A percentile compares a stretch with the other conserved stretches of the same genome.
phyloP scores from a whole-genome alignment of 208 protist genomes.

The Porcisia hertigi region DNA sequence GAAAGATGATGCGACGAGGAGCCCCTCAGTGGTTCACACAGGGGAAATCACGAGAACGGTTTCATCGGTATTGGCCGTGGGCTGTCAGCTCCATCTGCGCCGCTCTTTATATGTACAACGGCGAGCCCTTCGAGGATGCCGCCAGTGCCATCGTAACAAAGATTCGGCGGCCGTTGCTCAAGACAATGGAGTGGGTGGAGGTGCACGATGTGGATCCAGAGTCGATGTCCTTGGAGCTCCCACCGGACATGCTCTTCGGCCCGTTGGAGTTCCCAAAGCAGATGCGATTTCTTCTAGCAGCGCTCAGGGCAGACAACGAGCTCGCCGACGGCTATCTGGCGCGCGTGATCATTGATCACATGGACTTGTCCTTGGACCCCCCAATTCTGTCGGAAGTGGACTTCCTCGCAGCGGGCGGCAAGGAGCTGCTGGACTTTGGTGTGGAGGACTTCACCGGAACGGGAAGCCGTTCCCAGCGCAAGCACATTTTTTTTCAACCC shows the following conservation, averaged over 20 bases:
- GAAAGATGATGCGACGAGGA: constrained; percentile 67
- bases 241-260: constrained; percentile 88
- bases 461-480: constrained; percentile 46
- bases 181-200: constrained; percentile 91
- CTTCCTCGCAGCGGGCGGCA: constrained; percentile 61
- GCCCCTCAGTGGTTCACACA: constrained; percentile 85
- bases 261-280: constrained; percentile 85
- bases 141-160: constrained; percentile 71
- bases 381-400: constrained; percentile 67
- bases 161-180: constrained; percentile 79
- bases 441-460: constrained; percentile 81
- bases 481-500: constrained; percentile 88
- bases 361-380: constrained; percentile 87
- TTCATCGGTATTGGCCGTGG: constrained; percentile 90
- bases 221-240: constrained; percentile 87
- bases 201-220: constrained; percentile 88
- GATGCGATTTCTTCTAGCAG: constrained; percentile 88
- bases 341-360: constrained; percentile 83
- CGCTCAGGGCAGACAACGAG: constrained; percentile 87
- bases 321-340: constrained; percentile 88
- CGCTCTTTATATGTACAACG: constrained; percentile 82
- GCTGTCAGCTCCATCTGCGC: constrained; percentile 77
- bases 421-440: constrained; percentile 78
- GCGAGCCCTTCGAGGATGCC: constrained; percentile 88
- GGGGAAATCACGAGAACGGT: constrained; percentile 75